Conservation (phyloP, 805 yeast genomes). For the Candida anglica region DNA sequence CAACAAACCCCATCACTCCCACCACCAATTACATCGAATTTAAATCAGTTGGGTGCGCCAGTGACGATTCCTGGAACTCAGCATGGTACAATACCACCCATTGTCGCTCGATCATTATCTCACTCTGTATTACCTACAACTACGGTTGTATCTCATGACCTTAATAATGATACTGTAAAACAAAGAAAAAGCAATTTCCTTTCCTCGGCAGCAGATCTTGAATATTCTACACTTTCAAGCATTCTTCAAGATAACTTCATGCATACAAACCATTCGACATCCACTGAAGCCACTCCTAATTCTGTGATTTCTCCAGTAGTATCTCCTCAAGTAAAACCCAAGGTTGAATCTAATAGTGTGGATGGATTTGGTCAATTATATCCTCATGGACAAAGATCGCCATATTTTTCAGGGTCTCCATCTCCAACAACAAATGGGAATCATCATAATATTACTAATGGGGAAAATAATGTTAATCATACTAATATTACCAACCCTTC, state of each 20-base stretch:
- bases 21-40: too few species aligned
- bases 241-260: conserved; percentile 50
- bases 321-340: conserved; percentile 25
- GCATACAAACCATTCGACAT: conserved; percentile 19
- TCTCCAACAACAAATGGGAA: background rate
- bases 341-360: background rate
- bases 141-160: background rate
- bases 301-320: conserved; percentile 34
- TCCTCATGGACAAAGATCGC: too few species aligned
- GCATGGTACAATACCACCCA: too few species aligned
- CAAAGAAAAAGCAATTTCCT: conserved; percentile 45
- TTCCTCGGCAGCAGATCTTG: conserved; percentile 70
- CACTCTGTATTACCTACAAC: too few species aligned
- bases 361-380: background rate
- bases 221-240: conserved; percentile 64
- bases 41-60: background rate
- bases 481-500: background rate
- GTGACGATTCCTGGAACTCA: too few species aligned
- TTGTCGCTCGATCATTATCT: too few species aligned
- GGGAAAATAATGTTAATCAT: too few species aligned
- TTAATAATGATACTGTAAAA: conserved; percentile 1
- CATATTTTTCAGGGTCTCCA: too few species aligned
- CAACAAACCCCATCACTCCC: conserved; percentile 4
- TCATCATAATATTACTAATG: too few species aligned
- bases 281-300: conserved; percentile 36